These are phyloP conservation scores for Blastobotrys mokoenaii DNA, from an alignment of 805 yeast genomes.

Conservation along the genomic window DNA sequence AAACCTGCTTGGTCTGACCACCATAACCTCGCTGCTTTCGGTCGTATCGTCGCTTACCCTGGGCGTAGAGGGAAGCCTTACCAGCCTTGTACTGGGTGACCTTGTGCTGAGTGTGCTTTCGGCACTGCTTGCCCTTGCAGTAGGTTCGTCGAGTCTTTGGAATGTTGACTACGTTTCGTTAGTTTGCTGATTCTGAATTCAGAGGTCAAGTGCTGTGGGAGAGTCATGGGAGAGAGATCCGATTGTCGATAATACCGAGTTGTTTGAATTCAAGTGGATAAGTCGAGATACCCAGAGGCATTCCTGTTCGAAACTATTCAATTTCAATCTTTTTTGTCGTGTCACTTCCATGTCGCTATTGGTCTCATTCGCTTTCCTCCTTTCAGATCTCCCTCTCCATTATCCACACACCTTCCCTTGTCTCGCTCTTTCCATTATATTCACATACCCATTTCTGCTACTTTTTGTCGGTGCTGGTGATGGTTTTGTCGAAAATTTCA, in stretches of 20 bases:
- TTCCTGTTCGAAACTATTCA: too few relatives aligned
- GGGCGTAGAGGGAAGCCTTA: conserved; percentile 98
- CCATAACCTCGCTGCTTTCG: conserved; percentile 99
- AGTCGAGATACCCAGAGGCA: too few relatives aligned
- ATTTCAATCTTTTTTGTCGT: too few relatives aligned
- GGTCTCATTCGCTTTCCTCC: too few relatives aligned
- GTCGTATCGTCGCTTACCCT: conserved; percentile 99
- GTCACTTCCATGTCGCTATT: too few relatives aligned
- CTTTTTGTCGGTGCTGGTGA: background rate
- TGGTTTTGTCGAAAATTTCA: background rate
- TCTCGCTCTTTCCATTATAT: background rate
- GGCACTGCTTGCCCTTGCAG: conserved; percentile 99
- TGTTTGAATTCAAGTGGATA: too few relatives aligned
- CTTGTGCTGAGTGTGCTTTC: conserved; percentile 99
- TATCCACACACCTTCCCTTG: background rate
- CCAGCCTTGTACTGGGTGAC: conserved; percentile 99
- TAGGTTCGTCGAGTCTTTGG: conserved; percentile 99
- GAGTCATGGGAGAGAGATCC: background rate
- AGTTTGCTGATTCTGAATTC: too few relatives aligned
- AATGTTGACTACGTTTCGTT: conserved; percentile 74
- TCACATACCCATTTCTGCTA: conserved; percentile 2
- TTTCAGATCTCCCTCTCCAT: too few relatives aligned
- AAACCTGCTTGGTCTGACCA: conserved; percentile 99
- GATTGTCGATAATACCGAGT: too few relatives aligned
- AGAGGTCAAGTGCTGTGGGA: background rate